Evolutionary conservation across 164 flowering plant genomes (phyloP).

Genomic region (Amborella trichopoda): DNA sequence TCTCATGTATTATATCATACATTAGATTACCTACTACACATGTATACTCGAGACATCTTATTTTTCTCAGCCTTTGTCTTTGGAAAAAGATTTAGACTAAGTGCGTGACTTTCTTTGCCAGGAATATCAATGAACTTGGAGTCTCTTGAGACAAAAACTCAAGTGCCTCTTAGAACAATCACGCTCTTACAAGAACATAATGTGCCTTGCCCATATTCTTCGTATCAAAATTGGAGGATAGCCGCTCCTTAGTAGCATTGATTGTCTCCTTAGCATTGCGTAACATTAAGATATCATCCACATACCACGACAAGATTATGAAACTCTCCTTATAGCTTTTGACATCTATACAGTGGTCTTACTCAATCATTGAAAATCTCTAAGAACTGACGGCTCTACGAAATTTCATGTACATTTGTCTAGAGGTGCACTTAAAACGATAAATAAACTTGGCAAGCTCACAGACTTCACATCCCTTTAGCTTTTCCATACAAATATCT

Average conservation of each 20-base stretch:
- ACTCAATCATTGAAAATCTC: neutral
- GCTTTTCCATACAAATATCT: neutral
- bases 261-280: neutral
- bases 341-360: neutral
- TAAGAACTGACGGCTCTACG: neutral
- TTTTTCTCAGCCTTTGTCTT: neutral
- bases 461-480: neutral
- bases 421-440: neutral
- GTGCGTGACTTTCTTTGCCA: neutral
- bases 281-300: neutral
- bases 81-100: neutral
- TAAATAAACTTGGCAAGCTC: neutral
- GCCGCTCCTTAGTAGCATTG: neutral
- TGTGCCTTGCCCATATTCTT: neutral
- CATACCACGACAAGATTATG: neutral
- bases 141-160: neutral
- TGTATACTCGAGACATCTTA: neutral
- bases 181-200: neutral
- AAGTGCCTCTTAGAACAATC: neutral
- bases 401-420: neutral
- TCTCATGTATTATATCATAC: no score
- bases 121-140: neutral
- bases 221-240: neutral
- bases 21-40: neutral
- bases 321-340: neutral